Base-by-base conservation (phyloP, 2,329 filamentous ascomycete species). In the Xylariaceae sp. region DNA sequence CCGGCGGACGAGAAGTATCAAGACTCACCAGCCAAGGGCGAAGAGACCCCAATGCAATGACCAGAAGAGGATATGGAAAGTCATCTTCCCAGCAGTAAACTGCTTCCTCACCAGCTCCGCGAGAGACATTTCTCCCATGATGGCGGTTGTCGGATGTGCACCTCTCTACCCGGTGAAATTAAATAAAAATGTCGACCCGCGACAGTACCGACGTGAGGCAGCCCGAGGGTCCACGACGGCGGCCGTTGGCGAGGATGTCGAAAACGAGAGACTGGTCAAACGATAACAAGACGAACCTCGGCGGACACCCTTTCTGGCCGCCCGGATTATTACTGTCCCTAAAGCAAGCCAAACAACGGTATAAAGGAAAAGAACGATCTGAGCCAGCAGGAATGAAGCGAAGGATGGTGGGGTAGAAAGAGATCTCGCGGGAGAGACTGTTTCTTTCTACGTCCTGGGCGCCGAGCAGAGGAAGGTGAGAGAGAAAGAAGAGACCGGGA, bases 41-140 rank as follows among this genome's bases (percentile, higher is more conserved):
- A 94, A 94, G n/a, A 93, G 58, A 16, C 69, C 80, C 59, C 77
- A 77, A 54, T 94, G 88, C 26, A 85, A 64, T 3, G 70, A 72
- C 79, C 87, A 90, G 57, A 93, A 94, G 32, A 92, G 58, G 44
- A 85, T 49, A 57, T 93, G 83, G 60, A 93, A 94, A 30, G 83
- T 39, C 36, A 94, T 56, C 59, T 93, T 94, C 33, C 70, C 67
- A 12, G 72, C 60, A 34, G 76, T 77, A 40, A 89, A 72, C 61
- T 88, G 78, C 60, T 77, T 77, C 58, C 66, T 70, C 44, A 77
- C 44, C 43, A 73, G 50, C 24, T 26, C 24, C n/a, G n/a, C 15
- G 24, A 26, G n/a, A n/a, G n/a, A n/a, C n/a, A 61, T 37, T 44
- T 47, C 43, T 33, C 19, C 16, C 64, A 59, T 68, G 34, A 57